Percentiles rank a stretch among this genome's conserved stretches.
phyloP scores from a whole-genome alignment of 345 rosid genomes.

The Theobroma cacao region DNA sequence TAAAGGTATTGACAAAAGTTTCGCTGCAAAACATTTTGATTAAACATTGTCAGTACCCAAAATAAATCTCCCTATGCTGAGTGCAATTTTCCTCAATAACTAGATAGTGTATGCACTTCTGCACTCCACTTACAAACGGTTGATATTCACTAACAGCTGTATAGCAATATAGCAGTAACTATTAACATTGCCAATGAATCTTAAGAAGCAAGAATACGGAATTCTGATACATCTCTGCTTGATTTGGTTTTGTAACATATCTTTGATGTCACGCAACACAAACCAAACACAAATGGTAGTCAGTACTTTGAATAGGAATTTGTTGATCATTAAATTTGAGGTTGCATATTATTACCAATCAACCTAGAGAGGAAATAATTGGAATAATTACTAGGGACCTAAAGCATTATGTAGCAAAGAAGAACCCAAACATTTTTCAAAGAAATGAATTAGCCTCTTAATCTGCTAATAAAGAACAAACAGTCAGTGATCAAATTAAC shows the following conservation, averaged over 20 bases:
- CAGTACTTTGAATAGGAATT: background rate
- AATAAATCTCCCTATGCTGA: background rate
- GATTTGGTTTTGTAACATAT: too few species aligned
- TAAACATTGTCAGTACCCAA: background rate
- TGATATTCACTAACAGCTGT: background rate
- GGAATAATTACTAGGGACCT: background rate
- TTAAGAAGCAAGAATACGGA: background rate
- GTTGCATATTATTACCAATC: background rate
- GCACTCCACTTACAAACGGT: background rate
- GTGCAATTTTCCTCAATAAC: background rate
- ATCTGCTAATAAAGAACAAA: background rate
- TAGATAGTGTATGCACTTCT: background rate
- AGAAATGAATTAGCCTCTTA: background rate
- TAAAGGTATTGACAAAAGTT: constrained; percentile 83
- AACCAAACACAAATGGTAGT: background rate
- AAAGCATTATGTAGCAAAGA: background rate
- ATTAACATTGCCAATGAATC: background rate
- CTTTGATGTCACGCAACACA: background rate
- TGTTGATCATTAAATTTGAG: background rate
- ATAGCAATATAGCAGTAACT: background rate
- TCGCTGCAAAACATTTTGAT: constrained; percentile 52
- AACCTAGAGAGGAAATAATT: background rate
- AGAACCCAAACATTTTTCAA: background rate
- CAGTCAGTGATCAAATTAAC: background rate
- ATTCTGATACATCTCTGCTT: background rate